Evolutionary conservation across 208 protist species (phyloP), one percentile per base, ranked within the genome.

Genomic region (Angomonas desouzai): DNA sequence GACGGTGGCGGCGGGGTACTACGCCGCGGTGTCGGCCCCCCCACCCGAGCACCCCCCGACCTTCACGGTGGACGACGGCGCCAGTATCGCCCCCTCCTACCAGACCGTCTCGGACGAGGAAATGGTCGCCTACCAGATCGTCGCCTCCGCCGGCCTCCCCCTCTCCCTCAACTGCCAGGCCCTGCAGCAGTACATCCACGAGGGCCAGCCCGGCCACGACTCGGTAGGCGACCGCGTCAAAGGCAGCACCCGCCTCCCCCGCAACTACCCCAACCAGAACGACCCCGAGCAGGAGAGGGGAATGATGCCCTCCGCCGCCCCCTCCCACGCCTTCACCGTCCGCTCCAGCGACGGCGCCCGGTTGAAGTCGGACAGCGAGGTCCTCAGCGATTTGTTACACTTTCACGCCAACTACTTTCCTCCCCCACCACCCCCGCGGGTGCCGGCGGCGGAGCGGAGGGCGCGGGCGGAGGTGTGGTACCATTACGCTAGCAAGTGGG

Each of bases 331-430:
- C 64, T 47, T 38, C 45, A 45, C 34, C 2, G 48, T 28, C 18
- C 11, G 23, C 4, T 30, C 11, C 4, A n/a, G 43, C 56, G 25
- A 62, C 28, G 11, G 7, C 11, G n/a, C 45, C 9, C 45, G 45
- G 18, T 6, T 23, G n/a, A 88, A 89, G 74, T 81, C 68, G 34
- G 71, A 88, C 33, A 89, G 72, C 47, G 75, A 91, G 55, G 77
- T 76, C 56, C 83, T 92, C 7, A 89, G 77, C 48, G 81, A 89
- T 55, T 49, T 89, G 28, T 70, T 89, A 3, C 82, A 88, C 72
- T 92, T 92, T 55, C 86, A 89, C 63, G 86, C 86, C 0, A 86
- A 87, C 64, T 89, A 79, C 70, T 92, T 92, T 48, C 86, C 86
- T 0, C 85, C 85, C 3, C 85, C 85, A 45, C 86, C 86, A 49